Percentiles rank a stretch among this genome's conserved stretches.
These are phyloP conservation scores for Mortierella sp. DNA, from an alignment of 371 early-diverging fungal genomes.

Conservation along the genomic window DNA sequence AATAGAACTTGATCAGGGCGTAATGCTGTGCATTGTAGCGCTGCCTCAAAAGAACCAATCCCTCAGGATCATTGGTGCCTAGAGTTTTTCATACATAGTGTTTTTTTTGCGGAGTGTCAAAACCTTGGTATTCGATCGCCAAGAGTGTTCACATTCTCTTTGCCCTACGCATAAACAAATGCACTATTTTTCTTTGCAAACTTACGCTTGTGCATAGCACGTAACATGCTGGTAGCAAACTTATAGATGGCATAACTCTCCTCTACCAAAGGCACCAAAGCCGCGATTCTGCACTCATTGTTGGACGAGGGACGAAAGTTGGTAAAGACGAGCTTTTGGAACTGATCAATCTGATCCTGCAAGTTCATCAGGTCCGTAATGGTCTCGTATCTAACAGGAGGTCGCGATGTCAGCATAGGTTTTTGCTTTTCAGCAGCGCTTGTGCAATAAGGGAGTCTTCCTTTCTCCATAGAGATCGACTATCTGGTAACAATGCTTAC, in stretches of 20 bases:
- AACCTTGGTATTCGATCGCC: too few relatives aligned
- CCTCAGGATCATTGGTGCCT: slow-evolving; percentile 83
- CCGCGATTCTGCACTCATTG: slow-evolving; percentile 95
- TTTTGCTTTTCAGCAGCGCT: too few relatives aligned
- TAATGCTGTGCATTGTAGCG: slow-evolving; percentile 90
- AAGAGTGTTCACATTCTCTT: too few relatives aligned
- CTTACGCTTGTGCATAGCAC: slow-evolving; percentile 95
- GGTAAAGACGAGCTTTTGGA: slow-evolving; percentile 89
- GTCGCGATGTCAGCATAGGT: not conserved
- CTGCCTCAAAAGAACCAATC: slow-evolving; percentile 87
- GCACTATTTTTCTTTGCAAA: not conserved
- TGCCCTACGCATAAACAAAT: too few relatives aligned
- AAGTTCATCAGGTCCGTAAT: slow-evolving; percentile 93
- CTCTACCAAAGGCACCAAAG: slow-evolving; percentile 96
- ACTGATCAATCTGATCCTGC: slow-evolving; percentile 90
- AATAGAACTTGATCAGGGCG: slow-evolving; percentile 89
- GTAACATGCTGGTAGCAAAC: slow-evolving; percentile 94
- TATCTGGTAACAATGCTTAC: too few relatives aligned
- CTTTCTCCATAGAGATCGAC: too few relatives aligned
- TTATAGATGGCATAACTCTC: slow-evolving; percentile 96
- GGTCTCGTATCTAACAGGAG: slow-evolving; percentile 82
- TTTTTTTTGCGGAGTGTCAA: not conserved
- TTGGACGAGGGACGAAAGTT: slow-evolving; percentile 87
- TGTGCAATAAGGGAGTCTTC: too few relatives aligned
- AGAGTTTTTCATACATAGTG: not conserved